A percentile compares a stretch with the other conserved stretches of the same genome.
Evolutionary conservation across 1,284 basidiomycete species (phyloP).

Genomic region (Singerocomus inundabilis): DNA sequence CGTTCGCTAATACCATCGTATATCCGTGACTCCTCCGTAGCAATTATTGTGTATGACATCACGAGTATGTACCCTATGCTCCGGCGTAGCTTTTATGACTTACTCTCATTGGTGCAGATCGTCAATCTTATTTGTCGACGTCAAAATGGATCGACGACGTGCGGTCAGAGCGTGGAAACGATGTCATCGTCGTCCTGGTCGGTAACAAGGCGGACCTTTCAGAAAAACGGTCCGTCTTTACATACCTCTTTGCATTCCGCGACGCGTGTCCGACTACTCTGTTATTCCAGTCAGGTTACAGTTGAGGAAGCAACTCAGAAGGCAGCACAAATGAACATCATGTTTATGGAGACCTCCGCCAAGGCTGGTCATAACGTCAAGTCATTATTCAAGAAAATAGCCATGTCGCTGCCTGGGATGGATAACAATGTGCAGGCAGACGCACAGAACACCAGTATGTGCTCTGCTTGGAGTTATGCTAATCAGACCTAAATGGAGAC

Average conservation of each 20-base stretch:
- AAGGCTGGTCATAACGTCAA: conserved; percentile 99
- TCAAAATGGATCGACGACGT: conserved; percentile 99
- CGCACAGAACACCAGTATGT: conserved; percentile 70
- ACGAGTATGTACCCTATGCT: conserved; percentile 69
- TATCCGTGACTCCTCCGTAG: conserved; percentile 97
- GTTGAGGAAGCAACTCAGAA: conserved; percentile 95
- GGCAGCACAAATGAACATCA: conserved; percentile 90
- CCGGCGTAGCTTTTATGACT: background rate
- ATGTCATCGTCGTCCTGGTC: conserved; percentile 98
- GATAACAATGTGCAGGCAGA: conserved; percentile 77
- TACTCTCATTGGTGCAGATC: conserved; percentile 53
- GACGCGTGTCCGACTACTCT: conserved; percentile 9
- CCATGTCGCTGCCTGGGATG: conserved; percentile 96
- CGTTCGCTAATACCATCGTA: conserved; percentile 98
- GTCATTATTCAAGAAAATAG: conserved; percentile 98
- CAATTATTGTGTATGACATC: conserved; percentile 98
- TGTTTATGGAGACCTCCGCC: conserved; percentile 99
- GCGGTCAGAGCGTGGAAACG: conserved; percentile 93
- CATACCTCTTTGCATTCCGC: conserved; percentile 19
- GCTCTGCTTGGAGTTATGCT: background rate
- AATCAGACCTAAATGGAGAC: conserved; percentile 8
- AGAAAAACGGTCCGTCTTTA: conserved; percentile 71
- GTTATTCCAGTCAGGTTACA: conserved; percentile 84
- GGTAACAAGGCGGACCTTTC: conserved; percentile 99
- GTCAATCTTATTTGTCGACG: conserved; percentile 95